Evolutionary conservation across 805 yeast genomes (phyloP).

Genomic region (Debaryomyces maramus): DNA sequence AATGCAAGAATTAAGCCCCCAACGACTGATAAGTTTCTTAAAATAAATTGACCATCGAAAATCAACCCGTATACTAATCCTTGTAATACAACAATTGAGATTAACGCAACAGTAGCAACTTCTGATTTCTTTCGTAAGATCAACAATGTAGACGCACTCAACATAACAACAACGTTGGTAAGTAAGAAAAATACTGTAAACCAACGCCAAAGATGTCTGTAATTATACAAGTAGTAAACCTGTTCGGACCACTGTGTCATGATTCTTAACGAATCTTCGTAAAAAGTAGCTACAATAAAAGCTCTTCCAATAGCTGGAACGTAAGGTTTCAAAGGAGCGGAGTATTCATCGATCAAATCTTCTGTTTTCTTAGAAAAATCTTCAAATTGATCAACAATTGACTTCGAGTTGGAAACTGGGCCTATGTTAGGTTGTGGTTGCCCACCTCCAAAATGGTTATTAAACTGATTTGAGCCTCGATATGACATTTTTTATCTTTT

Average conservation of each 20-base stretch:
- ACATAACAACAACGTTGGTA: slow-evolving; percentile 67
- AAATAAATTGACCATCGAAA: slow-evolving; percentile 75
- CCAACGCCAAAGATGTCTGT: slow-evolving; percentile 76
- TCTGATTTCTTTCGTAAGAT: slow-evolving; percentile 67
- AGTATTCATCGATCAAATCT: slow-evolving; percentile 49
- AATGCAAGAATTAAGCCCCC: slow-evolving; percentile 90
- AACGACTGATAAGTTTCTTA: slow-evolving; percentile 84
- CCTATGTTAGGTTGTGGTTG: slow-evolving; percentile 28
- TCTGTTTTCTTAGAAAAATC: slow-evolving; percentile 54
- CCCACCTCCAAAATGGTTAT: slow-evolving; percentile 15
- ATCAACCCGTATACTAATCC: slow-evolving; percentile 87
- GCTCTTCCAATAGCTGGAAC: slow-evolving; percentile 88
- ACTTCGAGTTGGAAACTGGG: slow-evolving; percentile 29
- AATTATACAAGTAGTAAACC: slow-evolving; percentile 76
- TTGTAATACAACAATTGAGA: slow-evolving; percentile 74
- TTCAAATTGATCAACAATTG: slow-evolving; percentile 46
- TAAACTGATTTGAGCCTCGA: slow-evolving; percentile 44
- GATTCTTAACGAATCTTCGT: slow-evolving; percentile 85
- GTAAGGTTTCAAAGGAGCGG: slow-evolving; percentile 60
- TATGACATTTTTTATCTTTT: slow-evolving; percentile 33
- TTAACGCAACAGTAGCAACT: slow-evolving; percentile 67
- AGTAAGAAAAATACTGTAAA: slow-evolving; percentile 72
- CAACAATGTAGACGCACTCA: slow-evolving; percentile 67
- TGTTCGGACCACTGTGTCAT: slow-evolving; percentile 89
- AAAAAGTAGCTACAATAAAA: slow-evolving; percentile 89